Conservation (phyloP, 176 grass and related monocot species). For the Olyra latifolia region DNA sequence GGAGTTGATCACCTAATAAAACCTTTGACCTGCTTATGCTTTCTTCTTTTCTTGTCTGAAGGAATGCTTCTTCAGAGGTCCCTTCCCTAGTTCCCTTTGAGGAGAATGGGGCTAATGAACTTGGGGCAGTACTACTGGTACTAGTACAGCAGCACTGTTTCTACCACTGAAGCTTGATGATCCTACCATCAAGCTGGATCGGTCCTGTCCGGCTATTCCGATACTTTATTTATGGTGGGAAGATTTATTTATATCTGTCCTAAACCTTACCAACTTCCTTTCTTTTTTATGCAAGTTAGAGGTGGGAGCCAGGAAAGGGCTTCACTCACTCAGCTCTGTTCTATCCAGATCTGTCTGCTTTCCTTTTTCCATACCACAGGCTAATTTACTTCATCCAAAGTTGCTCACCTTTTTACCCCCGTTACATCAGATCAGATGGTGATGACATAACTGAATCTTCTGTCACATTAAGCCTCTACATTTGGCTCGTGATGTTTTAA, state of each 20-base stretch:
- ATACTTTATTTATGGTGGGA: conserved; percentile 47
- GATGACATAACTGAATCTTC: conserved; percentile 23
- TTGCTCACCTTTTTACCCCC: conserved; percentile 31
- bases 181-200: conserved; percentile 24
- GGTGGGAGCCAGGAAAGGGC: conserved; percentile 7
- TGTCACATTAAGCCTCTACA: conserved; percentile 19
- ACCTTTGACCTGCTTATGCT: background rate
- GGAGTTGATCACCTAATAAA: conserved; percentile 47
- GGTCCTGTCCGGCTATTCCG: conserved; percentile 42
- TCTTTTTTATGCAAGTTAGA: conserved; percentile 38
- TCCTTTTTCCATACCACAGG: background rate
- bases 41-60: conserved; percentile 2
- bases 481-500: background rate
- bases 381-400: conserved; percentile 30
- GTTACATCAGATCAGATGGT: conserved; percentile 23
- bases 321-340: conserved; percentile 16
- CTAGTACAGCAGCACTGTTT: background rate
- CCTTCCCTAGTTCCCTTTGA: background rate
- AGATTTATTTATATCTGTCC: conserved; percentile 35
- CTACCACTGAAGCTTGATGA: conserved; percentile 4
- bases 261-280: conserved; percentile 38
- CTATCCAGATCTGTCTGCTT: conserved; percentile 42
- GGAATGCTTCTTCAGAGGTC: background rate
- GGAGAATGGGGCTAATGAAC: conserved; percentile 42
- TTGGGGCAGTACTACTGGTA: conserved; percentile 34